Conservation (phyloP, 2,329 filamentous ascomycete species). For the Corniculantispora saksenae region DNA sequence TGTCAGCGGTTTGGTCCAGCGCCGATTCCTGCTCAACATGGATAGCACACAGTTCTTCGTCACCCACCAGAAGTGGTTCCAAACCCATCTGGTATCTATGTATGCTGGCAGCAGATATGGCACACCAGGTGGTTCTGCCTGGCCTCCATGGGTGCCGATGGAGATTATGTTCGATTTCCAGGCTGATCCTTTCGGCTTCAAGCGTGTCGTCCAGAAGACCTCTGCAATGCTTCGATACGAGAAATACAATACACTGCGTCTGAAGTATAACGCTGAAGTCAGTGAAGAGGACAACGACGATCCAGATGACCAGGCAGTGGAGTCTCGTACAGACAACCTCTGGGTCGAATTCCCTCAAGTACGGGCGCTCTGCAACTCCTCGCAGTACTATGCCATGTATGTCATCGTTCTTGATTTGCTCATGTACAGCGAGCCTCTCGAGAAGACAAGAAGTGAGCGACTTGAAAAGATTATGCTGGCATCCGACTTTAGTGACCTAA, state of each 20-base stretch:
- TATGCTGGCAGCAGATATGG: conserved; percentile 95
- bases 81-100: conserved; percentile 80
- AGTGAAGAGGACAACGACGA: conserved; percentile 57
- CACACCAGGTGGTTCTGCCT: conserved; percentile 77
- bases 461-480: conserved; percentile 98
- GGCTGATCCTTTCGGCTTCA: conserved; percentile 94
- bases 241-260: conserved; percentile 94
- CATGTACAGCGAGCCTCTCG: conserved; percentile 91
- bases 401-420: conserved; percentile 95
- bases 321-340: conserved; percentile 89
- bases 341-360: conserved; percentile 96
- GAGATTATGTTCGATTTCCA: conserved; percentile 98
- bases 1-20: conserved; percentile 92
- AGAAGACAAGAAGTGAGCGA: conserved; percentile 94
- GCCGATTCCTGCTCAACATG: conserved; percentile 91
- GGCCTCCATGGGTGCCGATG: conserved; percentile 98
- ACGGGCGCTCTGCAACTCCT: conserved; percentile 92
- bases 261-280: conserved; percentile 97
- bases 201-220: conserved; percentile 93
- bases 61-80: conserved; percentile 88
- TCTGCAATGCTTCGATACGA: conserved; percentile 93
- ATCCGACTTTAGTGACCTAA: conserved; percentile 95
- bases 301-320: conserved; percentile 57
- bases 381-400: conserved; percentile 97
- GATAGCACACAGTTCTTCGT: conserved; percentile 99